Conservation (phyloP, 2,329 filamentous ascomycete genomes). For the Neurospora sp. region DNA sequence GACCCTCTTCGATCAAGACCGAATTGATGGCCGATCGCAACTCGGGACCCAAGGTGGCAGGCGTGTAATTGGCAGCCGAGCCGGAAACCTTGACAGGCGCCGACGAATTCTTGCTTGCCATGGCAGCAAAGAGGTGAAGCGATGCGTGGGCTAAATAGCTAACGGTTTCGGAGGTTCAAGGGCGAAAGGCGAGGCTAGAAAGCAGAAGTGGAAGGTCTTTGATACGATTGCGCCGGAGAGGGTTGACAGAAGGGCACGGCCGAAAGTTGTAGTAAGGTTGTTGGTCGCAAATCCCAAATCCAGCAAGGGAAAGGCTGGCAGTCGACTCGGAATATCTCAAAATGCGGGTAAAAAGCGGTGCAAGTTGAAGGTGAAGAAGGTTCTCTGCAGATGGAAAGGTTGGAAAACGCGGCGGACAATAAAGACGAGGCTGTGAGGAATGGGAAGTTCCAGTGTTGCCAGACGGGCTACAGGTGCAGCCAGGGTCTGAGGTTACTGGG, state of each 20-base stretch:
- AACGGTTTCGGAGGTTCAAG: not conserved
- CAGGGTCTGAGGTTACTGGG: not conserved
- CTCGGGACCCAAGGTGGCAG: slow-evolving; percentile 52
- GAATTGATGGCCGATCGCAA: slow-evolving; percentile 54
- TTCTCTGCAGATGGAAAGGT: not conserved
- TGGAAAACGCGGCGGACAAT: slow-evolving; percentile 3
- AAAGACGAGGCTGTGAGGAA: not conserved
- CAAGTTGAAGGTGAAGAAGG: not conserved
- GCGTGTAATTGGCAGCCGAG: slow-evolving; percentile 49
- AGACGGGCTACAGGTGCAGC: not conserved
- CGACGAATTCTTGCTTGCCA: slow-evolving; percentile 27
- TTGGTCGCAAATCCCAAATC: not conserved
- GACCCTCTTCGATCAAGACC: slow-evolving; percentile 46
- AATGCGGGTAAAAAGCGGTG: not conserved
- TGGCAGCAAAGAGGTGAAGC: slow-evolving; percentile 5
- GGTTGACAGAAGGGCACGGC: not conserved
- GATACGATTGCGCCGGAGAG: not conserved
- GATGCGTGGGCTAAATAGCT: not conserved
- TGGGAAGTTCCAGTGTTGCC: not conserved
- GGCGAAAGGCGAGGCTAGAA: not conserved
- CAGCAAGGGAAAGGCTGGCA: not conserved
- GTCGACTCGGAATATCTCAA: no score
- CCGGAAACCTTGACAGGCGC: slow-evolving; percentile 53
- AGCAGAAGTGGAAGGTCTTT: not conserved
- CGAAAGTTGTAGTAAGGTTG: not conserved